Conservation (phyloP, 139 green algal species). For the Parachlorella kessleri region DNA sequence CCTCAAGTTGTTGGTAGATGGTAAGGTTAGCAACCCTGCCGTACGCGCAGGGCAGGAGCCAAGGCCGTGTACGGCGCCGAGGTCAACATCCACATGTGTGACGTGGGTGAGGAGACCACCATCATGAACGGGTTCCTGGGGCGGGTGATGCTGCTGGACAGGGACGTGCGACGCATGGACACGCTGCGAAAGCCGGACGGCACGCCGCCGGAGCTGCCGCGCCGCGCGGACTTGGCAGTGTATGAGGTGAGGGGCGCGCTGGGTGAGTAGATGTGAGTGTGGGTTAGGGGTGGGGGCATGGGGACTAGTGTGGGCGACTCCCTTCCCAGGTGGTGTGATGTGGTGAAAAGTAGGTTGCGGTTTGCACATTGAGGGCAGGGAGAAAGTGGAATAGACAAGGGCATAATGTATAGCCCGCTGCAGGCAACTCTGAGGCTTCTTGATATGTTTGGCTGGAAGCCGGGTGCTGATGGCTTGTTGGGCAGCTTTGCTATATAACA, state of each 20-base stretch:
- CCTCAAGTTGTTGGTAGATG: too few species aligned
- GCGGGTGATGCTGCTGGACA: slow-evolving; percentile 59
- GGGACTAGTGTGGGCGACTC: too few species aligned
- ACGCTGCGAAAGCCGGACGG: slow-evolving; percentile 57
- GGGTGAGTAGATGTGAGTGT: too few species aligned
- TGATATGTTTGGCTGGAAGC: too few species aligned
- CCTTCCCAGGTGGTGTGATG: too few species aligned
- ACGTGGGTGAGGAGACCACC: slow-evolving; percentile 64
- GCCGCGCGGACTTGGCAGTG: slow-evolving; percentile 52
- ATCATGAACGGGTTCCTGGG: slow-evolving; percentile 68
- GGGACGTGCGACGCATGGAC: slow-evolving; percentile 61
- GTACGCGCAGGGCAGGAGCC: slow-evolving; percentile 49
- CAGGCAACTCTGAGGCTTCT: too few species aligned
- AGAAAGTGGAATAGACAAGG: background rate
- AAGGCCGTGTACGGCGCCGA: slow-evolving; percentile 58
- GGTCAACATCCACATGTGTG: slow-evolving; percentile 63
- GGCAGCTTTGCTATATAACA: too few species aligned
- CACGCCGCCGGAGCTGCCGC: slow-evolving; percentile 58
- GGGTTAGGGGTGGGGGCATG: too few species aligned
- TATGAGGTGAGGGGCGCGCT: slow-evolving; percentile 80
- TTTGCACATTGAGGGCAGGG: background rate
- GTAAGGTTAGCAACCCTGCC: too few species aligned
- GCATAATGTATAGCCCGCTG: too few species aligned
- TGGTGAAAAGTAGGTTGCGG: too few species aligned
- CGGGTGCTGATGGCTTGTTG: too few species aligned